Evolutionary conservation across 805 yeast species (phyloP).

Genomic region (Pichia heedii): DNA sequence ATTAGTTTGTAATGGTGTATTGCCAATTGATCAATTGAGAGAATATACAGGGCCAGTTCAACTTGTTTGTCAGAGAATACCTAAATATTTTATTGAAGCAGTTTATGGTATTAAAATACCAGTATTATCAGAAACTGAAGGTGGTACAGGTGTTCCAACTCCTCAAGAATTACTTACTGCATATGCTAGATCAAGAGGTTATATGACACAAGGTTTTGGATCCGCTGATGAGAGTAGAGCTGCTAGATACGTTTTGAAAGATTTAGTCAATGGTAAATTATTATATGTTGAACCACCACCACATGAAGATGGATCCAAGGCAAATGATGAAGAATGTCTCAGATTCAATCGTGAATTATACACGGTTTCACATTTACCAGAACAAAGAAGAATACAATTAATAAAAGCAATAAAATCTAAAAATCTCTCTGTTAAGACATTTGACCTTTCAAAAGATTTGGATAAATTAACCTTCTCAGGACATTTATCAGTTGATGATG

Average conservation of each 20-base stretch:
- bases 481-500: slow-evolving; percentile 50
- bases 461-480: slow-evolving; percentile 68
- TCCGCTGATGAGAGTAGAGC: slow-evolving; percentile 96
- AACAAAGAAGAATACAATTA: slow-evolving; percentile 64
- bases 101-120: slow-evolving; percentile 87
- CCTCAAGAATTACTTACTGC: slow-evolving; percentile 84
- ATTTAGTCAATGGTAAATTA: slow-evolving; percentile 87
- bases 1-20: slow-evolving; percentile 94
- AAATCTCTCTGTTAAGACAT: slow-evolving; percentile 39
- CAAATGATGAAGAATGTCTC: slow-evolving; percentile 41
- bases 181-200: slow-evolving; percentile 94
- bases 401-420: slow-evolving; percentile 51
- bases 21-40: slow-evolving; percentile 94
- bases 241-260: slow-evolving; percentile 83
- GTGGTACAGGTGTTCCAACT: slow-evolving; percentile 84
- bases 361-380: slow-evolving; percentile 56
- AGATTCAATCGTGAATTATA: slow-evolving; percentile 73
- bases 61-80: slow-evolving; percentile 78
- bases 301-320: slow-evolving; percentile 45
- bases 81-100: slow-evolving; percentile 82
- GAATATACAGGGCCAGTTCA: slow-evolving; percentile 86
- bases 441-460: slow-evolving; percentile 64
- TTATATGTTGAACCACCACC: slow-evolving; percentile 89
- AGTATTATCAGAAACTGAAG: slow-evolving; percentile 67
- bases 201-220: slow-evolving; percentile 95